A percentile compares a stretch with the other conserved stretches of the same genome.
These are phyloP conservation scores for Trichoderma parareesei DNA, from an alignment of 495 filamentous ascomycete genomes.

Conservation along the genomic window DNA sequence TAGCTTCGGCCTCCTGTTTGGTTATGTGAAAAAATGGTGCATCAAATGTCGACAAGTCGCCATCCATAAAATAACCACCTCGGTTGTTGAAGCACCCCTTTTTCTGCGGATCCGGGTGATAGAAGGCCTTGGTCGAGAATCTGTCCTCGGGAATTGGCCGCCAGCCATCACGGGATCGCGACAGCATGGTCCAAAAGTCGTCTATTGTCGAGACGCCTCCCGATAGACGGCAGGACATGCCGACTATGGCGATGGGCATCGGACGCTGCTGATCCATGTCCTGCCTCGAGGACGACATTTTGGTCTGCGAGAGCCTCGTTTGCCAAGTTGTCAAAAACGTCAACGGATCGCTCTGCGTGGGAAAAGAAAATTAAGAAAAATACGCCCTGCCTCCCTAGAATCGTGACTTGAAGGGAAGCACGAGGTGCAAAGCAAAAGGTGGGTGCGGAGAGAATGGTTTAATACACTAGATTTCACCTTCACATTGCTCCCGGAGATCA, in stretches of 20 bases:
- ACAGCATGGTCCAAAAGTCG: conserved; percentile 50
- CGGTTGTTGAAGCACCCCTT: conserved; percentile 64
- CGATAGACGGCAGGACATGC: conserved; percentile 45
- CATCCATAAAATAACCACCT: conserved; percentile 69
- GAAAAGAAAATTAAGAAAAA: too few relatives aligned
- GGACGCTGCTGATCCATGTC: conserved; percentile 15
- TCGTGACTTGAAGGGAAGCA: neutral
- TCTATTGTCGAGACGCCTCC: conserved; percentile 46
- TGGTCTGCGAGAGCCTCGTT: conserved; percentile 4
- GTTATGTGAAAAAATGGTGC: conserved; percentile 82
- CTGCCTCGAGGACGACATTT: conserved; percentile 10
- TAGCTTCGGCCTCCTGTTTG: conserved; percentile 62
- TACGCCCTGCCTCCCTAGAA: neutral
- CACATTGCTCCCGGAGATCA: too few relatives aligned
- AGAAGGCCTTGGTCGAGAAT: conserved; percentile 59
- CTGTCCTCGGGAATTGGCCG: conserved; percentile 59
- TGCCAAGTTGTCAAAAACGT: conserved; percentile 19
- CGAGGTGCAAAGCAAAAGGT: too few relatives aligned
- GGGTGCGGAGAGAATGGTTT: too few relatives aligned
- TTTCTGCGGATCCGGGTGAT: conserved; percentile 69
- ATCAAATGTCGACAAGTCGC: conserved; percentile 70
- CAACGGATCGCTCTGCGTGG: conserved; percentile 10
- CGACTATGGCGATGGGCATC: conserved; percentile 48
- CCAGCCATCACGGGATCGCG: conserved; percentile 52
- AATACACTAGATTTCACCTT: too few relatives aligned